Evolutionary conservation across 805 yeast species (phyloP).

Genomic region (Middelhovenomyces tepae): DNA sequence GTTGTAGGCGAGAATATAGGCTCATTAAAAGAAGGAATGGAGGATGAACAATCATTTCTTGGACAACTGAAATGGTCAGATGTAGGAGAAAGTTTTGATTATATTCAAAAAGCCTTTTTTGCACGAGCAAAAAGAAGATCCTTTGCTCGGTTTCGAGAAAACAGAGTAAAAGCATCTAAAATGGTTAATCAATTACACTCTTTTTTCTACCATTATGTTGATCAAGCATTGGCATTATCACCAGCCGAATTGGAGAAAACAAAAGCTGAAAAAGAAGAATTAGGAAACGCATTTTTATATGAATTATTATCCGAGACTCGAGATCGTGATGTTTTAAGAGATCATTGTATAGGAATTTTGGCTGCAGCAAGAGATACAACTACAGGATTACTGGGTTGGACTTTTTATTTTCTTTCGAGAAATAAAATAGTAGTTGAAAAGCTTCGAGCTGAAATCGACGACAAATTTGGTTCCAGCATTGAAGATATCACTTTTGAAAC

Average conservation of each 20-base stretch:
- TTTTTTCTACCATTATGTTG: slow-evolving; percentile 30
- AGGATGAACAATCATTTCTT: no score
- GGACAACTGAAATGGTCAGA: no score
- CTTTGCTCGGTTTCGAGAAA: slow-evolving; percentile 26
- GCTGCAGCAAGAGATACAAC: slow-evolving; percentile 43
- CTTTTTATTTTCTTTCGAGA: slow-evolving; percentile 32
- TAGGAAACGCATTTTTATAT: slow-evolving; percentile 37
- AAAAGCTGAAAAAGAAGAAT: no score
- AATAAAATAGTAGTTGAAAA: slow-evolving; percentile 31
- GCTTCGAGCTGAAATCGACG: slow-evolving; percentile 25
- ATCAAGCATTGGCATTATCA: slow-evolving; percentile 23
- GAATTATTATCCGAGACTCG: slow-evolving; percentile 38
- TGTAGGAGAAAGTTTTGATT: slow-evolving; percentile 20
- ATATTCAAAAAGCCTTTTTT: slow-evolving; percentile 13
- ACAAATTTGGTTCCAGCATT: slow-evolving; percentile 19
- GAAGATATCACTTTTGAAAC: slow-evolving; percentile 30
- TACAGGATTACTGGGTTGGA: slow-evolving; percentile 35
- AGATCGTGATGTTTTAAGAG: slow-evolving; percentile 34
- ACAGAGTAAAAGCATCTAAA: slow-evolving; percentile 24
- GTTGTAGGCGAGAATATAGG: no score
- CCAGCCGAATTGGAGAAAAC: slow-evolving; percentile 18
- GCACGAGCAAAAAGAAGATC: slow-evolving; percentile 13
- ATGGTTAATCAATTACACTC: slow-evolving; percentile 21
- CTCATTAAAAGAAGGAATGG: slow-evolving; percentile 12
- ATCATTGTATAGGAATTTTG: slow-evolving; percentile 37